phyloP scores from a whole-genome alignment of 2,329 filamentous ascomycete genomes.

The Teratosphaeriaceae sp. region DNA sequence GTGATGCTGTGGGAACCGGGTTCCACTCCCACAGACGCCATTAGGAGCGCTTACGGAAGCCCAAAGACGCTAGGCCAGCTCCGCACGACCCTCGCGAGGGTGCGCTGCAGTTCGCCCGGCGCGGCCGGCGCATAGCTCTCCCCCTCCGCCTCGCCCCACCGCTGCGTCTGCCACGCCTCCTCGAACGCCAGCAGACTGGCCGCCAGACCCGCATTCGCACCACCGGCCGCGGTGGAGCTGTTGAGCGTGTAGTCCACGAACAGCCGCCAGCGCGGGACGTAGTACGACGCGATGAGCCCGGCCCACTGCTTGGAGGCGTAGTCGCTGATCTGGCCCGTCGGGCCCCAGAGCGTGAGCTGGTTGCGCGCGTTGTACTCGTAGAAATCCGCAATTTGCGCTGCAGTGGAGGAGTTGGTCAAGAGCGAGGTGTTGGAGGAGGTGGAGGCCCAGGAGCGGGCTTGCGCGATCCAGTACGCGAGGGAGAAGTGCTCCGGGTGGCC shows the following conservation, averaged over 20 bases:
- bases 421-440: conserved; percentile 1
- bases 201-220: conserved; percentile 11
- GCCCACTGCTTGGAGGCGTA: conserved; percentile 47
- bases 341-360: conserved; percentile 47
- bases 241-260: conserved; percentile 37
- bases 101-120: conserved; percentile 5
- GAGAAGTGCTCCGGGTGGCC: conserved; percentile 31
- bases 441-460: conserved; percentile 32
- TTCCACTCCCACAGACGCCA: too few relatives aligned
- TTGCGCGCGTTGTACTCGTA: conserved; percentile 44
- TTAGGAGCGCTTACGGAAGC: too few relatives aligned
- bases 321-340: conserved; percentile 42
- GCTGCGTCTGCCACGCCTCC: conserved; percentile 16
- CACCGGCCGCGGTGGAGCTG: conserved; percentile 10
- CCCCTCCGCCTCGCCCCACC: conserved; percentile 7
- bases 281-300: conserved; percentile 43
- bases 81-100: conserved; percentile 11
- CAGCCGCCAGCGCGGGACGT: conserved; percentile 40
- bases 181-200: conserved; percentile 13
- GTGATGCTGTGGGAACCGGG: too few relatives aligned
- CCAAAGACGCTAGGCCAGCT: conserved; percentile 14
- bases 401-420: conserved; percentile 2
- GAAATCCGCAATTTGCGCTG: conserved; percentile 24
- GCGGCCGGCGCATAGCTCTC: conserved; percentile 5
- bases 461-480: conserved; percentile 36